phyloP scores from a whole-genome alignment of 2,329 filamentous ascomycete species.

The Onygena corvina region DNA sequence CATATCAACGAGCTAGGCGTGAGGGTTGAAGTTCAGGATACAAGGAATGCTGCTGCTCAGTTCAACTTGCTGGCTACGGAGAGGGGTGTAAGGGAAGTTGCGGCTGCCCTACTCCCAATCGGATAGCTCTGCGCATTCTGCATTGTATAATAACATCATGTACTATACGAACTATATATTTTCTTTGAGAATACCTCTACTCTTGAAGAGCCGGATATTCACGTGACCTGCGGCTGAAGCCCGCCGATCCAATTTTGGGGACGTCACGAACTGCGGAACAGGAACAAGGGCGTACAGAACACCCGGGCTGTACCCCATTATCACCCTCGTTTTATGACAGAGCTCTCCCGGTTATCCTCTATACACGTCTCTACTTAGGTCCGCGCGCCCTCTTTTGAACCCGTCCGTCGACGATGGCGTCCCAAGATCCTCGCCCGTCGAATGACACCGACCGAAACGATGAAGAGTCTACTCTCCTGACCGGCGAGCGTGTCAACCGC shows the following conservation, averaged over 20 bases:
- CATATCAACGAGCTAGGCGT: slow-evolving; percentile 69
- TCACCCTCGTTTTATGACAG: background rate
- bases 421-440: slow-evolving; percentile 34
- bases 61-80: slow-evolving; percentile 95
- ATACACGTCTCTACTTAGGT: background rate
- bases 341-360: background rate
- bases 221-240: background rate
- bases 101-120: slow-evolving; percentile 69
- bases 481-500: slow-evolving; percentile 39
- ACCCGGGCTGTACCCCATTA: background rate
- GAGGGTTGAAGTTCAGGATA: slow-evolving; percentile 78
- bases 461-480: slow-evolving; percentile 51
- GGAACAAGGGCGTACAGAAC: background rate
- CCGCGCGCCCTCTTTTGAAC: background rate
- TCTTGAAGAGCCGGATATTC: background rate
- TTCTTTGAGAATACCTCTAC: background rate
- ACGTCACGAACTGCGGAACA: background rate
- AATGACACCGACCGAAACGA: slow-evolving; percentile 46
- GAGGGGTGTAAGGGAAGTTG: slow-evolving; percentile 70
- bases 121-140: background rate
- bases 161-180: background rate
- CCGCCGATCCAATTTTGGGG: background rate
- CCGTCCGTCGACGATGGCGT: slow-evolving; percentile 4
- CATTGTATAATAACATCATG: background rate
- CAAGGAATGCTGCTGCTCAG: slow-evolving; percentile 82